Conservation (phyloP, 495 filamentous ascomycete species). For the Aspergillus biplanus region DNA sequence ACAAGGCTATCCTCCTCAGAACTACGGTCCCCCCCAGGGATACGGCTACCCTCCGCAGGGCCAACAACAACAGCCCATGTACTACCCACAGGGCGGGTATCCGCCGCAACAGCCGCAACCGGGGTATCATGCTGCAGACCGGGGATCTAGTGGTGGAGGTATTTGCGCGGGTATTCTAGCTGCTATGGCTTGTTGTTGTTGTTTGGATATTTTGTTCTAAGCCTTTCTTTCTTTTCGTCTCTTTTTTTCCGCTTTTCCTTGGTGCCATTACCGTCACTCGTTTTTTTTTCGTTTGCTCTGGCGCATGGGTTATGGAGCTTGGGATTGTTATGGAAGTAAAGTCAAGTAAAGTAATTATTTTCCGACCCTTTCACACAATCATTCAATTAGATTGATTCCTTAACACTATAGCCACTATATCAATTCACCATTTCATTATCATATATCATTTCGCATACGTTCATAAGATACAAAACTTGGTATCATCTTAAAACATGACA, state of each 20-base stretch:
- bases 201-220: constrained; percentile 58
- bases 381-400: no score
- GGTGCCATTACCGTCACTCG: not conserved
- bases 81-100: constrained; percentile 48
- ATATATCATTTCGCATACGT: no score
- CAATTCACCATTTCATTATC: no score
- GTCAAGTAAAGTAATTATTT: no score
- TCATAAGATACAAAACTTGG: not conserved
- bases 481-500: constrained; percentile 4
- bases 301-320: not conserved
- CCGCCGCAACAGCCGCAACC: constrained; percentile 46
- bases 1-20: constrained; percentile 24
- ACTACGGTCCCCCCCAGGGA: constrained; percentile 29
- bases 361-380: no score
- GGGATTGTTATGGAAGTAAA: no score
- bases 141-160: constrained; percentile 38
- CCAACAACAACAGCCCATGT: constrained; percentile 41
- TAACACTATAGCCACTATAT: no score
- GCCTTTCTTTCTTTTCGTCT: constrained; percentile 7
- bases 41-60: constrained; percentile 34
- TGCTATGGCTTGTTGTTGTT: constrained; percentile 56
- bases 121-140: constrained; percentile 44
- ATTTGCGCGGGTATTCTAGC: constrained; percentile 53
- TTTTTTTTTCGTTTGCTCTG: not conserved
- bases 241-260: not conserved